Evolutionary conservation across 129 eudicot genomes (phyloP).

Genomic region (Flaveria linearis): DNA sequence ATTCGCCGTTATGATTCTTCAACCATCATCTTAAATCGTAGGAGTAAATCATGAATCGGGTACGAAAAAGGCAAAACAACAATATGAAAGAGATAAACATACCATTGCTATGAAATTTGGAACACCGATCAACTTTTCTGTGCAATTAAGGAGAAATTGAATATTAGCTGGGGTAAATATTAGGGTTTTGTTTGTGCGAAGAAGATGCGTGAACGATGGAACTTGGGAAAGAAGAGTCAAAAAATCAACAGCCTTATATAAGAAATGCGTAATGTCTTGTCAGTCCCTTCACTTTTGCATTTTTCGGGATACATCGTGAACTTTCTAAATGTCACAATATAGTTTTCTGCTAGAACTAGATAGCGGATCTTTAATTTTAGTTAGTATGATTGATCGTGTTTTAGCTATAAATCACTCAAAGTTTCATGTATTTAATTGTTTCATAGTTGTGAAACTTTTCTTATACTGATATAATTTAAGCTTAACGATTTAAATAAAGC

Average conservation of each 20-base stretch:
- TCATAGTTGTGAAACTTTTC: too few species aligned
- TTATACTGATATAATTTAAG: too few species aligned
- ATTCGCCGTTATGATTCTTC: neutral
- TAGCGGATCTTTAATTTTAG: too few species aligned
- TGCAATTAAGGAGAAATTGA: slow-evolving; percentile 3
- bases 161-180: neutral
- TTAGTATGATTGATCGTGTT: too few species aligned
- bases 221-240: slow-evolving; percentile 11
- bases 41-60: neutral
- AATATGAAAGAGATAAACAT: neutral
- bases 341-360: too few species aligned
- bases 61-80: neutral
- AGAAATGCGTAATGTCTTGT: neutral
- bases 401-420: too few species aligned
- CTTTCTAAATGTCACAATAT: too few species aligned
- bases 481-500: too few species aligned
- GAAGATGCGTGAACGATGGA: slow-evolving; percentile 7
- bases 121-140: slow-evolving; percentile 1
- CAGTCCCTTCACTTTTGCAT: neutral
- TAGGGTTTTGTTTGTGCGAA: slow-evolving; percentile 27
- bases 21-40: neutral
- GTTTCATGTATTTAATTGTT: too few species aligned
- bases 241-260: neutral
- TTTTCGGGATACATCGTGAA: too few species aligned
- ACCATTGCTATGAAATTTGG: slow-evolving; percentile 21